phyloP scores from a whole-genome alignment of 1,139 yeast genomes.

The Hyphopichia wangnamkhiaoensis region DNA sequence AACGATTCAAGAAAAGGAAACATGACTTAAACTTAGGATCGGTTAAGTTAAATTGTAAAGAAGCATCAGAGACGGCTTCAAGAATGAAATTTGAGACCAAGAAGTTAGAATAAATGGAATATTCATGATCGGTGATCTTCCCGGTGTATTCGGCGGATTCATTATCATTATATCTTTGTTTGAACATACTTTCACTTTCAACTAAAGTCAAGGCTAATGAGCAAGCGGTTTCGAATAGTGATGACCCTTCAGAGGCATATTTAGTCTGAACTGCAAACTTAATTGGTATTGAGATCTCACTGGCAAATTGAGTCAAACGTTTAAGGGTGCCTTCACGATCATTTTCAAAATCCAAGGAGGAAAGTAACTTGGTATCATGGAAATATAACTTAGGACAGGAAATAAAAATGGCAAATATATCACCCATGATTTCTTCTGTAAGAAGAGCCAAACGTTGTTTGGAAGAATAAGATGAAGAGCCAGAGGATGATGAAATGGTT shows the following conservation, averaged over 20 bases:
- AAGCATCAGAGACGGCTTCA: conserved; percentile 38
- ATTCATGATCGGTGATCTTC: conserved; percentile 15
- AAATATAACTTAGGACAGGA: conserved; percentile 39
- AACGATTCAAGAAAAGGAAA: conserved; percentile 38
- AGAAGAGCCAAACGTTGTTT: conserved; percentile 12
- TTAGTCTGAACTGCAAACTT: conserved; percentile 34
- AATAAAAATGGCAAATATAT: conserved; percentile 36
- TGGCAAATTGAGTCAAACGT: conserved; percentile 23
- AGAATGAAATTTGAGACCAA: conserved; percentile 35
- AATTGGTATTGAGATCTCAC: conserved; percentile 32
- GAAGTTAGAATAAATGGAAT: conserved; percentile 30
- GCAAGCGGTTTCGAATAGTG: conserved; percentile 39
- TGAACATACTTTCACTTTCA: conserved; percentile 12
- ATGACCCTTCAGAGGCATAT: conserved; percentile 17
- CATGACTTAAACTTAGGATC: conserved; percentile 42
- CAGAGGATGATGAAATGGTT: conserved; percentile 1
- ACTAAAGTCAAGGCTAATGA: conserved; percentile 36
- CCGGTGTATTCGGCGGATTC: conserved; percentile 2
- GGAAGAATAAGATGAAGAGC: conserved; percentile 2
- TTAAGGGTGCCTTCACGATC: conserved; percentile 10
- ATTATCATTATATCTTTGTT: neutral
- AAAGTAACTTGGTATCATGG: conserved; percentile 29
- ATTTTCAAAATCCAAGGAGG: conserved; percentile 14
- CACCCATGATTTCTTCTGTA: conserved; percentile 38
- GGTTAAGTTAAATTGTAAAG: conserved; percentile 34